Base-by-base conservation (phyloP, 108 stramenopile species). In the Fragilaria crotonensis region DNA sequence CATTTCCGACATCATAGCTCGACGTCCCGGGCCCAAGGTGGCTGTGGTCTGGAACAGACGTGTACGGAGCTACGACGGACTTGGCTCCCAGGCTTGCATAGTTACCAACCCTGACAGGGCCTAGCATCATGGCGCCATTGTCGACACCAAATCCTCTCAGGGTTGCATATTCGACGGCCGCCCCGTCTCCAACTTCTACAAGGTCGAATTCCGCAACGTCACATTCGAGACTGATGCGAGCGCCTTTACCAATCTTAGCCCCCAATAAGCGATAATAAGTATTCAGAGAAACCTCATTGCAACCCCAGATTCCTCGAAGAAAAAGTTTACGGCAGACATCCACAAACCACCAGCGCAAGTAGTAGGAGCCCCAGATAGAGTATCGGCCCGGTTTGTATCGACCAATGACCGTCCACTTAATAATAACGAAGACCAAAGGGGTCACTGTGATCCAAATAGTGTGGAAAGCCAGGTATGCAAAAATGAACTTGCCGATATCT, bases 311-410 rank as follows among this genome's bases (percentile, higher is more conserved):
- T 11, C 81, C 81, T 25, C 60, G 52, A 22, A 77, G 77, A 61
- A 71, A 48, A 17, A 83, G 52, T 54, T 70, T 73, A 9, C 70
- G 53, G 27, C 68, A 64, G n/a, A 73, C 49, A 55, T 80, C 77
- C 0, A 77, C 73, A 57, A 77, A 60, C 83, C 83, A 85, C 83
- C 83, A 85, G 25, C 83, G 64, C 29, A 85, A 54, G 58, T 85
- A 85, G 54, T 78, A 71, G 7, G 54, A 46, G 11, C 76, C 62
- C 73, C 75, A 80, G 30, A 77, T 49, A 1, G 74, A 62, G 54
- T 80, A 75, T 26, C 79, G 52, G 0, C 83, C 83, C 26, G 48
- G 32, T 32, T 54, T 64, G 60, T 80, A 85, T 49, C 48, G 59
- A 22, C 83, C 83, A 57, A 85, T 72, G 9, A 85, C 49, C 0